phyloP scores from a whole-genome alignment of 2,329 filamentous ascomycete species.

The Xenoacremonium recifei region DNA sequence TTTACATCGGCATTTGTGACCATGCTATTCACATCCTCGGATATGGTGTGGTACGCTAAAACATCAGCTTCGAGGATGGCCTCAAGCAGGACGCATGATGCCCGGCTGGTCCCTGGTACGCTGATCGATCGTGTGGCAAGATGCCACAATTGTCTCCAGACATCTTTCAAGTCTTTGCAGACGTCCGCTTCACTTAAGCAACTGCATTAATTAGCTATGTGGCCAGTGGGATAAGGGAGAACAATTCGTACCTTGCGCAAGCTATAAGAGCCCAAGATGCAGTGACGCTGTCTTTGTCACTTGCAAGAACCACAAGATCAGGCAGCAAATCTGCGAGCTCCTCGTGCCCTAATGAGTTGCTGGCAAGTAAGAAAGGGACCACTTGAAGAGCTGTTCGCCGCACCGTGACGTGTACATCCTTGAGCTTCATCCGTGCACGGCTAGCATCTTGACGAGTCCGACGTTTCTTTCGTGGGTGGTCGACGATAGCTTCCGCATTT shows the following conservation, averaged over 20 bases:
- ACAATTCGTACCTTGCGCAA: conserved; percentile 65
- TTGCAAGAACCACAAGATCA: conserved; percentile 56
- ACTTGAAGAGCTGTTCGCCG: conserved; percentile 56
- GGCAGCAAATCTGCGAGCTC: conserved; percentile 56
- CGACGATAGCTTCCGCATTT: conserved; percentile 29
- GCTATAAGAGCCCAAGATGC: conserved; percentile 83
- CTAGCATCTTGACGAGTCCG: conserved; percentile 41
- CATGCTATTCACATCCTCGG: conserved; percentile 69
- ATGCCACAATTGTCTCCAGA: conserved; percentile 77
- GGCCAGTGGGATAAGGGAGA: conserved; percentile 9
- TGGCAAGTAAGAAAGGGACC: conserved; percentile 54
- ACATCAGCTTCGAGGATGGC: conserved; percentile 64
- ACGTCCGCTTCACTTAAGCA: conserved; percentile 25
- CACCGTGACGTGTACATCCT: conserved; percentile 40
- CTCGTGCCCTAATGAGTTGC: conserved; percentile 44
- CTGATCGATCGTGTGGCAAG: conserved; percentile 68
- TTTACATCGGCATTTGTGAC: conserved; percentile 76
- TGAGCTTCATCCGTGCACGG: conserved; percentile 49
- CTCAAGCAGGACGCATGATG: conserved; percentile 72
- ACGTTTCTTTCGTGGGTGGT: conserved; percentile 53
- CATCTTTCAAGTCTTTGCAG: conserved; percentile 35
- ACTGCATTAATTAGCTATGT: conserved; percentile 27
- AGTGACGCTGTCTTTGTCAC: conserved; percentile 65
- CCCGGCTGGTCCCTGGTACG: conserved; percentile 68
- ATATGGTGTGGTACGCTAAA: conserved; percentile 65